Percentiles rank a stretch among this genome's conserved stretches.
Evolutionary conservation across 257 asterid genomes (phyloP).

Genomic region (Salvia miltiorrhiza): DNA sequence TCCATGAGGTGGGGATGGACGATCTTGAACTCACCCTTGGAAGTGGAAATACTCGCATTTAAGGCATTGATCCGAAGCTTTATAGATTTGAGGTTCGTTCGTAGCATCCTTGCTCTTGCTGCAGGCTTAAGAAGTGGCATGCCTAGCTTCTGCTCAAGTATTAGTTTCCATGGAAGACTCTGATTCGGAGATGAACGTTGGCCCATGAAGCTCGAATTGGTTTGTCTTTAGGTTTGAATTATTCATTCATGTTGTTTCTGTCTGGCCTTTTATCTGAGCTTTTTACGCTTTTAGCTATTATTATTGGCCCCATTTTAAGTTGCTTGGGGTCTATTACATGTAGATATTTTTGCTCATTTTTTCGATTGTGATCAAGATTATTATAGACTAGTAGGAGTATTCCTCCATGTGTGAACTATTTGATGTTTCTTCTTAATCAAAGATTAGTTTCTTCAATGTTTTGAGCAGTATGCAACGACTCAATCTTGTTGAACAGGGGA

Average conservation of each 20-base stretch:
- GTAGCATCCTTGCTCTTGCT: background rate
- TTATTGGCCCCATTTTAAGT: slow-evolving; percentile 18
- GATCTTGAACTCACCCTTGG: slow-evolving; percentile 87
- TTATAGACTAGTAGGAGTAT: slow-evolving; percentile 16
- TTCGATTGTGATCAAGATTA: slow-evolving; percentile 21
- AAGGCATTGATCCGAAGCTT: background rate
- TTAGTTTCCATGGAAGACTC: background rate
- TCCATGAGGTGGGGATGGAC: slow-evolving; percentile 89
- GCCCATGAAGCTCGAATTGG: slow-evolving; percentile 10
- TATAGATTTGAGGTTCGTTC: background rate
- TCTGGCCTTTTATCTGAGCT: slow-evolving; percentile 6
- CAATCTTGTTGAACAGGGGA: too few relatives aligned
- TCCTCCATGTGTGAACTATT: slow-evolving; percentile 22
- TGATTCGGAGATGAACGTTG: slow-evolving; percentile 9
- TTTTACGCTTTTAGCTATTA: slow-evolving; percentile 16
- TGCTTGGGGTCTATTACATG: slow-evolving; percentile 31
- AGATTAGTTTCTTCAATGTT: background rate
- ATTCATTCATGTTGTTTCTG: slow-evolving; percentile 19
- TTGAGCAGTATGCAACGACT: background rate
- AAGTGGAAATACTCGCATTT: slow-evolving; percentile 38
- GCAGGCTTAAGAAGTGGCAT: slow-evolving; percentile 1
- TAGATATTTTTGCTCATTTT: slow-evolving; percentile 19
- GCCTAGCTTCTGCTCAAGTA: background rate
- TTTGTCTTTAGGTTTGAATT: slow-evolving; percentile 23
- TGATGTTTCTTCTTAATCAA: slow-evolving; percentile 23